A percentile compares a stretch with the other conserved stretches of the same genome.
phyloP scores from a whole-genome alignment of 495 filamentous ascomycete species.

The Penicillium maclennaniae region DNA sequence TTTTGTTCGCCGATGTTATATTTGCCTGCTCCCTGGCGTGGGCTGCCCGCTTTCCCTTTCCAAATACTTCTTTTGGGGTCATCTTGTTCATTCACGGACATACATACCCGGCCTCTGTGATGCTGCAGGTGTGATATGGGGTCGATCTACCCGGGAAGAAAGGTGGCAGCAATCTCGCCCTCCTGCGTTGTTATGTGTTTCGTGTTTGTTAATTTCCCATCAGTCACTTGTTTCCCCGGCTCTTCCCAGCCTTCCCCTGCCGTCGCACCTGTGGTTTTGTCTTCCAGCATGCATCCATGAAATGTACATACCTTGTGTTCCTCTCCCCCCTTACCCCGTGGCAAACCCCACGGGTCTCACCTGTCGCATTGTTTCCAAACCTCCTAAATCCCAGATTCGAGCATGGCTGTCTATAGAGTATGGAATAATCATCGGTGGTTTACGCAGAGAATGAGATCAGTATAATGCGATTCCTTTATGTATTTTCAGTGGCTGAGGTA shows the following conservation, averaged over 20 bases:
- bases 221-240: constrained; percentile 10
- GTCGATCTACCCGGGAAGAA: constrained; percentile 8
- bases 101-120: constrained; percentile 8
- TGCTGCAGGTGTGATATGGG: constrained; percentile 1
- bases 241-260: constrained; percentile 12
- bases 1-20: constrained; percentile 8
- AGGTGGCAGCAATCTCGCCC: constrained; percentile 6
- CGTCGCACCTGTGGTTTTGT: constrained; percentile 18
- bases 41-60: not conserved
- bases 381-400: constrained; percentile 33
- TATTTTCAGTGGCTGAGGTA: not conserved
- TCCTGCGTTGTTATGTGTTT: constrained; percentile 12
- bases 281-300: constrained; percentile 32
- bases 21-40: not conserved
- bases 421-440: constrained; percentile 31
- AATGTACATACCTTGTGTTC: constrained; percentile 37
- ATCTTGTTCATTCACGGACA: not conserved
- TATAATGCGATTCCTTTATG: constrained; percentile 18
- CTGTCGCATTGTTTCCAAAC: constrained; percentile 23
- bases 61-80: not conserved
- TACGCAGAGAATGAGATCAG: constrained; percentile 30
- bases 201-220: constrained; percentile 7
- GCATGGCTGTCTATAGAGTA: constrained; percentile 38
- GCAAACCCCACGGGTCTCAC: constrained; percentile 8
- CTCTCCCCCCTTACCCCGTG: constrained; percentile 11